Evolutionary conservation across 2,329 filamentous ascomycete species (phyloP), one percentile per base, ranked within the genome.

Genomic region (Stemphylium beticola): DNA sequence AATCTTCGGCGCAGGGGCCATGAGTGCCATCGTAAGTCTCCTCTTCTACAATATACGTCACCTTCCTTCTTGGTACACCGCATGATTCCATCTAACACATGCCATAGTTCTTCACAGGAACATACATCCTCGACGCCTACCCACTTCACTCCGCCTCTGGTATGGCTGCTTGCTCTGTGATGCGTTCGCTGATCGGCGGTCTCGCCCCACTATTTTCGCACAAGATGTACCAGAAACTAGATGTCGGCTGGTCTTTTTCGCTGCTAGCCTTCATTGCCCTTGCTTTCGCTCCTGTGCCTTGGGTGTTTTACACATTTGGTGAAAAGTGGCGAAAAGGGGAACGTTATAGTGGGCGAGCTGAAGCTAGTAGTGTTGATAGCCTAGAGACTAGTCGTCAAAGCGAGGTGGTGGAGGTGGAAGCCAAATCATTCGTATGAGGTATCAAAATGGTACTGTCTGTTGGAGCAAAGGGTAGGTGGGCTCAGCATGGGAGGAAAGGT

Each of bases 51-150:
- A 34, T 17, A 29, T 11, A 24, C 10, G 12, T 36, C 24, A 26
- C 4, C 8, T 26, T 26, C 8, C 4, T 8, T 7, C 24, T 15
- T 46, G 12, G 32, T 36, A 36, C 39, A 18, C 22, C 12, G 4
- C 3, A n/a, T 4, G 37, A 12, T 14, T 0, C n/a, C 24, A 4
- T 36, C 46, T 40, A 49, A 49, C 37, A 7, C 12, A 2, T 11
- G 14, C 12, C 8, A 22, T 20, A 40, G 46, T 41, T 40, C 26
- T 1, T 78, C 82, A 43, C 46, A 7, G 46, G 46, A 15, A 84
- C 83, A 6, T 90, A 90, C 60, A 77, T 89, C 4, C 82, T 89
- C 43, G 86, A 90, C 47, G 79, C 81, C 2, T 85, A 82, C 64
- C 61, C 65, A 3, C 32, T 60, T 3, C 61, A 79, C 54, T 64